Conservation (phyloP, 2,329 filamentous ascomycete species). For the Colletotrichum noveboracense region DNA sequence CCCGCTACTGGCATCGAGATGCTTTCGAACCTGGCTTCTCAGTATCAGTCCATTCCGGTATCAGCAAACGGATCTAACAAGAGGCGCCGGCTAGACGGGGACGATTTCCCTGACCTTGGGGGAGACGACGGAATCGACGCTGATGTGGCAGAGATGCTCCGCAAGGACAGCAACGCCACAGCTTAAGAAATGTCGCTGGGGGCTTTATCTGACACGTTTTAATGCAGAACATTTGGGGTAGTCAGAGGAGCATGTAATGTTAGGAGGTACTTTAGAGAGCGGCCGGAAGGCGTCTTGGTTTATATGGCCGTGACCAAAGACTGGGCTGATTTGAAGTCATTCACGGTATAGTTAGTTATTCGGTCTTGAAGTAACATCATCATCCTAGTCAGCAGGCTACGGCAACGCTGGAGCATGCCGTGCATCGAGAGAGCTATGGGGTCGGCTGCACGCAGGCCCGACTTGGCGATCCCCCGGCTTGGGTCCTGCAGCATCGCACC, state of each 20-base stretch:
- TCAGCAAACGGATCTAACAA: constrained; percentile 61
- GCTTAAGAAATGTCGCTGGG: background rate
- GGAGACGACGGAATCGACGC: constrained; percentile 61
- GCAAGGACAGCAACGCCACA: constrained; percentile 40
- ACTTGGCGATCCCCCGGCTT: background rate
- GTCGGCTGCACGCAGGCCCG: background rate
- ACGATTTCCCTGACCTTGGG: constrained; percentile 60
- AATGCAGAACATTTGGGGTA: background rate
- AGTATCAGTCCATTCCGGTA: constrained; percentile 55
- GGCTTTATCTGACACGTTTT: background rate
- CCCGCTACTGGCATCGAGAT: constrained; percentile 42
- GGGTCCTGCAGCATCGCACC: background rate
- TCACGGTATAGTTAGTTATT: background rate
- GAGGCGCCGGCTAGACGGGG: constrained; percentile 56
- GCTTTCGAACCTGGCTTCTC: constrained; percentile 43
- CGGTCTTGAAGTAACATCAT: background rate
- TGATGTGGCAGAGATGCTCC: constrained; percentile 61
- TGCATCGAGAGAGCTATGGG: background rate
- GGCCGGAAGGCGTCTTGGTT: background rate
- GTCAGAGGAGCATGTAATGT: background rate
- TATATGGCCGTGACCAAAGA: background rate
- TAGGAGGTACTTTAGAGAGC: background rate
- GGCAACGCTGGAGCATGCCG: background rate
- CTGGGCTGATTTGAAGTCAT: background rate
- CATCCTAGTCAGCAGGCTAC: background rate